Evolutionary conservation across 768 basidiomycete genomes (phyloP).

Genomic region (Boletus reticulatus): DNA sequence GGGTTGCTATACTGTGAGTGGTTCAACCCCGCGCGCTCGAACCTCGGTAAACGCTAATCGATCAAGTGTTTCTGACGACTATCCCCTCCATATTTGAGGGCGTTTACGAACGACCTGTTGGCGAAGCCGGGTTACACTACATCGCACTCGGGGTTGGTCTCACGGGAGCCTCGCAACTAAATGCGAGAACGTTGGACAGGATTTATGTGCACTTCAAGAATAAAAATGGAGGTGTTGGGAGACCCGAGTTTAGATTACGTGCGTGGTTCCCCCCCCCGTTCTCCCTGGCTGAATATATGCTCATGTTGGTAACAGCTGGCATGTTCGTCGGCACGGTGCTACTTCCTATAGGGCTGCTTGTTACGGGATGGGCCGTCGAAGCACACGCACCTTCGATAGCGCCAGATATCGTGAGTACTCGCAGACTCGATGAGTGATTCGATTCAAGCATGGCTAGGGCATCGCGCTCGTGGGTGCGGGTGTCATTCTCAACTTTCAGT

Average conservation of each 20-base stretch:
- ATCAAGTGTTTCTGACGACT: conserved; percentile 64
- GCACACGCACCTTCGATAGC: conserved; percentile 63
- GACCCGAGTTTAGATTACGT: conserved; percentile 55
- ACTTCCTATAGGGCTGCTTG: conserved; percentile 64
- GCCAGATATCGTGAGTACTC: conserved; percentile 54
- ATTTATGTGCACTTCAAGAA: conserved; percentile 50
- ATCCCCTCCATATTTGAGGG: conserved; percentile 57
- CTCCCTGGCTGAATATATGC: background rate
- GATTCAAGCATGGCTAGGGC: conserved; percentile 38
- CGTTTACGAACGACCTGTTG: conserved; percentile 51
- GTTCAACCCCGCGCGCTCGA: background rate
- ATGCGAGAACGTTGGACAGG: conserved; percentile 55
- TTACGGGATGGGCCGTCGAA: conserved; percentile 71
- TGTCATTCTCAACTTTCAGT: conserved; percentile 56
- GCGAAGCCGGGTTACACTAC: conserved; percentile 68
- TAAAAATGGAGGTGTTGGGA: conserved; percentile 52
- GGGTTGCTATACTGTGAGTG: conserved; percentile 56
- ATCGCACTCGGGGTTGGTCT: conserved; percentile 69
- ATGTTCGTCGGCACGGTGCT: conserved; percentile 58
- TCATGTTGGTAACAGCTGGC: conserved; percentile 39
- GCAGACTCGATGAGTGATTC: no score
- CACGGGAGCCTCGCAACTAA: conserved; percentile 47
- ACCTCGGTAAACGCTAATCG: background rate
- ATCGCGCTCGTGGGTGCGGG: conserved; percentile 56
- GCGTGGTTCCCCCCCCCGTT: conserved; percentile 8